Conservation (phyloP, 805 yeast species). For the Kodamaea jinghongensis region DNA sequence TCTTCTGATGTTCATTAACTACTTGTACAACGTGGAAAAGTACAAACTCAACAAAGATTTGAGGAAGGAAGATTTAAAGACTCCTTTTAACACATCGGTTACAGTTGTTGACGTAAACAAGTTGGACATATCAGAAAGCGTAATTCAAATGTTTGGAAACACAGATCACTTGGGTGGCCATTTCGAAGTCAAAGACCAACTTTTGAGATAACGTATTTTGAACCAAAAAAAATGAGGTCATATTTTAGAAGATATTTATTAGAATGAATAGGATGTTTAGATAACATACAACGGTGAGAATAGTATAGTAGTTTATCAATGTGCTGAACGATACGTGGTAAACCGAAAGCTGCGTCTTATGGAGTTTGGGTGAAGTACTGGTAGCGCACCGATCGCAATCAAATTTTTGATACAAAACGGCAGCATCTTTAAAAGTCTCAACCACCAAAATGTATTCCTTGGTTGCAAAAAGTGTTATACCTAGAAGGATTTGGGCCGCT, state of each 20-base stretch:
- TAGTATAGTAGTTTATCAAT: no score
- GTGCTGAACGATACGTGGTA: no score
- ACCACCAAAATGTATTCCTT: no score
- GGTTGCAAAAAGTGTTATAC: no score
- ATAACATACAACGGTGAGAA: no score
- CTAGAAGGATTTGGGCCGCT: no score
- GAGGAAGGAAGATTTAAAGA: constrained; percentile 41
- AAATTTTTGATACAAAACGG: no score
- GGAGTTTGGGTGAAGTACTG: no score
- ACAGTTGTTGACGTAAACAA: constrained; percentile 60
- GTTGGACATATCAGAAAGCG: constrained; percentile 32
- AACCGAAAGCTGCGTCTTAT: no score
- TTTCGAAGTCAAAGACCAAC: constrained; percentile 20
- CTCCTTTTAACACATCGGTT: constrained; percentile 75
- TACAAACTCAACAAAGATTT: constrained; percentile 40
- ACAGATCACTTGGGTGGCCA: constrained; percentile 61
- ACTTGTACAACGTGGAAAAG: constrained; percentile 41
- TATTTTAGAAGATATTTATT: neutral
- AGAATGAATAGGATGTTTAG: no score
- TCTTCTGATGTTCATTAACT: constrained; percentile 56
- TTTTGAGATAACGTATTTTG: constrained; percentile 12
- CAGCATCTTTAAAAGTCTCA: no score
- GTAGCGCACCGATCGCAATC: no score
- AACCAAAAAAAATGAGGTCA: neutral
- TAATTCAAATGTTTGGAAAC: constrained; percentile 57